Percentiles rank a stretch among this genome's conserved stretches.
These are phyloP conservation scores for Circinella umbellata DNA, from an alignment of 371 early-diverging fungal genomes.

Conservation along the genomic window DNA sequence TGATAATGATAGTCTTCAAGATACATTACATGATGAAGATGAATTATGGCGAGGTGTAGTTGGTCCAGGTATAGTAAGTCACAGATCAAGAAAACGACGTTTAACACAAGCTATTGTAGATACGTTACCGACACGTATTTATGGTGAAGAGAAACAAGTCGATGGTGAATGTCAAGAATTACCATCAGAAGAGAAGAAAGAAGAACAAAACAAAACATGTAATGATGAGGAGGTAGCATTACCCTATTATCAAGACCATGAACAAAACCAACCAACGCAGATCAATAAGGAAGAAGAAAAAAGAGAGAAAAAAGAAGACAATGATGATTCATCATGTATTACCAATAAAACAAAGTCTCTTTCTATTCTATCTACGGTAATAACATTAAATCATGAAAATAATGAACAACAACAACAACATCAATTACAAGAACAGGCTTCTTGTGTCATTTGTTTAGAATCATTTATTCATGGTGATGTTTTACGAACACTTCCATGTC, in stretches of 20 bases:
- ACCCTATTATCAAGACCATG: too few species aligned
- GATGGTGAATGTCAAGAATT: neutral
- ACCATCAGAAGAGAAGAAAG: too few species aligned
- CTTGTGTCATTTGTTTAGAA: conserved; percentile 49
- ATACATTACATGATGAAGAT: conserved; percentile 9
- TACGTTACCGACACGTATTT: conserved; percentile 24
- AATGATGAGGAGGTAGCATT: neutral
- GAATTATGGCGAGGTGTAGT: conserved; percentile 2
- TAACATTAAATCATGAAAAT: too few species aligned
- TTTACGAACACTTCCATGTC: conserved; percentile 43
- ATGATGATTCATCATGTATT: too few species aligned
- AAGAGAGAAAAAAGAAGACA: neutral
- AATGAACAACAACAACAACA: too few species aligned
- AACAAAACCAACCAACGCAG: neutral
- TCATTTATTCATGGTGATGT: conserved; percentile 29
- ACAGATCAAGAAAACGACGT: conserved; percentile 6
- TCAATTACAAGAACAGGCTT: conserved; percentile 20
- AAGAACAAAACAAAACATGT: neutral
- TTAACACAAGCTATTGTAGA: conserved; percentile 17
- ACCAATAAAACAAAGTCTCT: too few species aligned
- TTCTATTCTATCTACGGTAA: too few species aligned
- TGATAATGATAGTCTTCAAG: conserved; percentile 21
- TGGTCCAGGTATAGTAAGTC: neutral
- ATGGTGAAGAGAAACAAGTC: neutral
- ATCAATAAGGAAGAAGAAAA: neutral